Conservation (phyloP, 148 eudicot species). For the Rhododendron molle region DNA sequence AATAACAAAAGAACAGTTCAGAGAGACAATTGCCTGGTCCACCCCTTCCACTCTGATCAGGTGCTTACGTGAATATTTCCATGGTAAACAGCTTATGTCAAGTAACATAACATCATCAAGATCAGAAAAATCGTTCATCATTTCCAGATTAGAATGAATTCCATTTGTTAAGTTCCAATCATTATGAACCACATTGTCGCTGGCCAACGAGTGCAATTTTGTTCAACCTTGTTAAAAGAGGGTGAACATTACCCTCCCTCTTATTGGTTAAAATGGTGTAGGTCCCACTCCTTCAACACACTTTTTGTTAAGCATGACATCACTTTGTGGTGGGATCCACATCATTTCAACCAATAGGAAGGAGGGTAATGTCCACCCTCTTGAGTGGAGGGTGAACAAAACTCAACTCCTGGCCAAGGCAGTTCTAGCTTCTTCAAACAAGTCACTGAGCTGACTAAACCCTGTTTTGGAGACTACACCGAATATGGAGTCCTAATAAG, state of each 20-base stretch:
- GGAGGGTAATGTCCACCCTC: too few relatives aligned
- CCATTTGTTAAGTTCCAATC: conserved; percentile 3
- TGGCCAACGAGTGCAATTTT: background rate
- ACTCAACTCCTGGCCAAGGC: background rate
- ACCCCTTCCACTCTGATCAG: background rate
- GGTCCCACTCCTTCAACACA: too few relatives aligned
- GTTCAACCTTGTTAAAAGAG: too few relatives aligned
- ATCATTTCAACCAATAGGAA: too few relatives aligned
- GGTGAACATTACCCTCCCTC: too few relatives aligned
- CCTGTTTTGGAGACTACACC: background rate
- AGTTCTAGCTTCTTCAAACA: background rate
- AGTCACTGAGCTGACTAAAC: background rate
- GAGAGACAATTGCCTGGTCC: background rate
- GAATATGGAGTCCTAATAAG: background rate
- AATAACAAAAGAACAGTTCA: background rate
- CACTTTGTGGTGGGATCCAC: too few relatives aligned
- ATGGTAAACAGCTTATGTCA: background rate
- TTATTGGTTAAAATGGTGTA: too few relatives aligned
- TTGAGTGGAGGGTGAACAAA: too few relatives aligned
- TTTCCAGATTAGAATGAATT: background rate
- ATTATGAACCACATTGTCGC: background rate
- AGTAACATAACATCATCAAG: background rate
- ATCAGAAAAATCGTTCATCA: background rate
- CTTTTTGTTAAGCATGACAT: too few relatives aligned
- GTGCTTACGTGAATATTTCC: background rate